phyloP scores from a whole-genome alignment of 2,329 filamentous ascomycete genomes.

The Chaetomium globosum region DNA sequence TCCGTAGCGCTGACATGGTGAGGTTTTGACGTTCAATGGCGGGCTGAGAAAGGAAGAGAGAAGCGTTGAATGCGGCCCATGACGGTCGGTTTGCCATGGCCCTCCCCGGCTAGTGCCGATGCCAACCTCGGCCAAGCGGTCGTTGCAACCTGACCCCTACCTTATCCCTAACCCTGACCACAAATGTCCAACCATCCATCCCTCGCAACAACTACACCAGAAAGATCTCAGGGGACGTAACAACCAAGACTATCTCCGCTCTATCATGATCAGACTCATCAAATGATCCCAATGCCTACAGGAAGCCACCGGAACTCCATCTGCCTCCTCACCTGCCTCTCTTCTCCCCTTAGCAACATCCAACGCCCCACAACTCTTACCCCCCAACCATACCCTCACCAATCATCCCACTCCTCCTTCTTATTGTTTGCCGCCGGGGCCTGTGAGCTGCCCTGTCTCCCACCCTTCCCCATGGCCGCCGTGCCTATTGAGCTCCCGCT shows the following conservation, averaged over 20 bases:
- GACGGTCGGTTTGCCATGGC: slow-evolving; percentile 32
- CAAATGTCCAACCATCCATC: neutral
- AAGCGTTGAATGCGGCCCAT: slow-evolving; percentile 25
- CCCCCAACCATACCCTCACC: slow-evolving; percentile 44
- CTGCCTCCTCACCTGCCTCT: neutral
- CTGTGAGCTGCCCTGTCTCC: slow-evolving; percentile 31
- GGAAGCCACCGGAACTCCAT: neutral
- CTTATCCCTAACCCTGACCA: slow-evolving; percentile 34
- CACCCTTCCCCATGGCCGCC: slow-evolving; percentile 61
- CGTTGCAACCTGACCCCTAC: neutral
- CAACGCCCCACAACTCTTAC: neutral
- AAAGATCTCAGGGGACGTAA: neutral
- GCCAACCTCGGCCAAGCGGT: slow-evolving; percentile 46
- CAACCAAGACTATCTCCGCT: neutral
- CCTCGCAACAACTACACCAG: neutral
- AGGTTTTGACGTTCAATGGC: slow-evolving; percentile 37
- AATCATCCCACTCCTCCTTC: slow-evolving; percentile 67
- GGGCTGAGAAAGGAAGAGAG: slow-evolving; percentile 26
- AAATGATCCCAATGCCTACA: neutral
- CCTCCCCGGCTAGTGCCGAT: slow-evolving; percentile 51
- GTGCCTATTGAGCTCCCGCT: slow-evolving; percentile 59
- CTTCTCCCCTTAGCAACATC: neutral
- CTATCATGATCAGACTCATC: neutral
- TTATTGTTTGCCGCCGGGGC: slow-evolving; percentile 45
- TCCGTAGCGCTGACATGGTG: slow-evolving; percentile 67